Percentiles rank a stretch among this genome's conserved stretches.
phyloP scores from a whole-genome alignment of 306 rosid genomes.

The Sechiopsis laciniata region DNA sequence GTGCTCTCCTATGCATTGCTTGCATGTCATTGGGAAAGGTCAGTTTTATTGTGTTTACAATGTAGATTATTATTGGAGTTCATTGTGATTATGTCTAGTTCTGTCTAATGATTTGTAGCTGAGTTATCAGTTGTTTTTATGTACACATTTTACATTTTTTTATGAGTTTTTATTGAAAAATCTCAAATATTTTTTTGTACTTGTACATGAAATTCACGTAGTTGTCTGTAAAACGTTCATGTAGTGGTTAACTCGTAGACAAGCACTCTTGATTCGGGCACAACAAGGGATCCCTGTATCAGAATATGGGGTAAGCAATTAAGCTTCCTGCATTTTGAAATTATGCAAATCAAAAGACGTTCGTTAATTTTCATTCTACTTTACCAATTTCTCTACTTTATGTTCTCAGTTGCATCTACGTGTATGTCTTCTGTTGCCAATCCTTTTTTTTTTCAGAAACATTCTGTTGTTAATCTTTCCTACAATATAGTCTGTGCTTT shows the following conservation, averaged over 20 bases:
- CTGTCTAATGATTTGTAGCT: neutral
- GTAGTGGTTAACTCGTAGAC: conserved; percentile 94
- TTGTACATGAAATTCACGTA: neutral
- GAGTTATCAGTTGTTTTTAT: neutral
- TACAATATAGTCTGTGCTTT: neutral
- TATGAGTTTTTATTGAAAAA: neutral
- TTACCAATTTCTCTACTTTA: neutral
- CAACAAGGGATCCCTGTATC: conserved; percentile 96
- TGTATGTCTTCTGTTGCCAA: neutral
- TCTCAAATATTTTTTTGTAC: neutral
- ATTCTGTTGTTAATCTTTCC: neutral
- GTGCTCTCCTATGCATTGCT: conserved; percentile 78
- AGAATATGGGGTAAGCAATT: conserved; percentile 71
- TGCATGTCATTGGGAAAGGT: conserved; percentile 94
- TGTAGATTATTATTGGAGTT: neutral
- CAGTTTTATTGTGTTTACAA: conserved; percentile 26
- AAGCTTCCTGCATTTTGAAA: neutral
- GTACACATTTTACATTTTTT: neutral
- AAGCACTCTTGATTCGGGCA: conserved; percentile 86
- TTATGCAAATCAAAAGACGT: neutral
- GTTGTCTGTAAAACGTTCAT: neutral
- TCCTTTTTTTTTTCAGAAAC: neutral
- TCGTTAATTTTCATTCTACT: neutral
- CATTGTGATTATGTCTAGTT: neutral
- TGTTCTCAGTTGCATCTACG: neutral